Percentiles rank a stretch among this genome's conserved stretches.
Conservation (phyloP, 169 alveolate species). For the Miamiensis avidus region DNA sequence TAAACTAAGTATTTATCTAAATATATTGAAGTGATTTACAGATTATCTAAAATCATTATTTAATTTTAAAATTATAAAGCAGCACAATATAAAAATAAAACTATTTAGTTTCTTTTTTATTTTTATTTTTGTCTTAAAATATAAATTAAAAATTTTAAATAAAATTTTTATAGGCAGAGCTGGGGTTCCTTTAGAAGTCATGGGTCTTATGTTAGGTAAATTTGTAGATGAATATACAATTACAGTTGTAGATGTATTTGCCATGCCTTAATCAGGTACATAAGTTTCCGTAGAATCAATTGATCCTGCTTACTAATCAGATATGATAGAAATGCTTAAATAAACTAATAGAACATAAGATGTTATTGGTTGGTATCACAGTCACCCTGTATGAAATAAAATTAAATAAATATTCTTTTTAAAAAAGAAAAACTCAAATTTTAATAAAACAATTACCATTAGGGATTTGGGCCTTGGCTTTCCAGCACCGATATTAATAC, state of each 20-base stretch:
- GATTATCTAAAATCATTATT: too few species aligned
- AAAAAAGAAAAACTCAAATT: too few species aligned
- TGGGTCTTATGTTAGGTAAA: constrained; percentile 99
- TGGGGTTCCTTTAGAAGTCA: constrained; percentile 99
- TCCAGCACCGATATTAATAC: constrained; percentile 79
- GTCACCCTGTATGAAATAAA: too few species aligned
- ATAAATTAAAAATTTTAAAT: too few species aligned
- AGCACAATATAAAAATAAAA: too few species aligned
- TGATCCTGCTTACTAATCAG: constrained; percentile 98
- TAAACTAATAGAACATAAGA: constrained; percentile 97
- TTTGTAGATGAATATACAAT: constrained; percentile 99
- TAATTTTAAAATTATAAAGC: too few species aligned
- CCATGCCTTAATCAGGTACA: constrained; percentile 99
- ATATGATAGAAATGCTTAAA: constrained; percentile 98
- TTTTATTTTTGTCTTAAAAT: too few species aligned
- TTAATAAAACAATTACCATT: too few species aligned
- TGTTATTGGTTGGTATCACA: constrained; percentile 99
- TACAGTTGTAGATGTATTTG: constrained; percentile 98
- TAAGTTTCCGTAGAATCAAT: constrained; percentile 98
- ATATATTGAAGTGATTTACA: too few species aligned
- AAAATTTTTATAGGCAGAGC: constrained; percentile 85
- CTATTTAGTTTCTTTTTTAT: too few species aligned
- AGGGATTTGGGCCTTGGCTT: constrained; percentile 99
- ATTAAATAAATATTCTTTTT: too few species aligned
- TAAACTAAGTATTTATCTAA: too few species aligned